Evolutionary conservation across 306 rosid species (phyloP).

Genomic region (Begonia masoniana): DNA sequence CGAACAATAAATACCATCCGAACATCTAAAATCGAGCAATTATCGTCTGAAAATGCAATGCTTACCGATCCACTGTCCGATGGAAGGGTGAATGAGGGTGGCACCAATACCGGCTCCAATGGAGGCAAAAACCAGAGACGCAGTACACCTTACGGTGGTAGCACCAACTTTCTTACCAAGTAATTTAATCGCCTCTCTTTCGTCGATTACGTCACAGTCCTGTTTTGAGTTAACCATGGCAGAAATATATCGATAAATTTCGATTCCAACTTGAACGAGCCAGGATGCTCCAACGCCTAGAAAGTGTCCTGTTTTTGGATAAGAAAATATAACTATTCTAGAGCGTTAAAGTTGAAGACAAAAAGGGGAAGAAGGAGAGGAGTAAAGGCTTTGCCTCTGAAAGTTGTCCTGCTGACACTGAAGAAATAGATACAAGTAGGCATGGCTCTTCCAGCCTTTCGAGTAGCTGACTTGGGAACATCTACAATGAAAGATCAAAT

Average conservation of each 20-base stretch:
- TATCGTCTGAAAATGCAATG: not conserved
- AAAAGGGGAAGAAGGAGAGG: not conserved
- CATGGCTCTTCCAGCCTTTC: slow-evolving; percentile 67
- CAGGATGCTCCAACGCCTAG: slow-evolving; percentile 80
- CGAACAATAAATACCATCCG: not conserved
- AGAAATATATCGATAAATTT: slow-evolving; percentile 29
- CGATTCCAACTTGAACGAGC: slow-evolving; percentile 65
- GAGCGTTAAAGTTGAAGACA: not conserved
- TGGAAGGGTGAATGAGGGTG: slow-evolving; percentile 41
- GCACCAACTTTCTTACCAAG: slow-evolving; percentile 32
- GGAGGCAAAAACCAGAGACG: slow-evolving; percentile 67
- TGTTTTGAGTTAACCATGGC: slow-evolving; percentile 18
- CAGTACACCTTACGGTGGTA: slow-evolving; percentile 42
- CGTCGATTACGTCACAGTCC: slow-evolving; percentile 17
- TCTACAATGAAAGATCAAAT: slow-evolving; percentile 25
- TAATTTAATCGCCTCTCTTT: slow-evolving; percentile 17
- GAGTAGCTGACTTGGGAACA: slow-evolving; percentile 53
- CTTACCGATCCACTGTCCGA: slow-evolving; percentile 84
- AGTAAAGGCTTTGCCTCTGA: slow-evolving; percentile 41
- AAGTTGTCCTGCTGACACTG: slow-evolving; percentile 56
- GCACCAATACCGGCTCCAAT: slow-evolving; percentile 82
- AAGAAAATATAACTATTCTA: not conserved
- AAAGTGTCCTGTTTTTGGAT: slow-evolving; percentile 32
- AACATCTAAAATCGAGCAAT: not conserved
- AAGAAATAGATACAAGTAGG: slow-evolving; percentile 34